A percentile compares a stretch with the other conserved stretches of the same genome.
phyloP scores from a whole-genome alignment of 352 stramenopile species.

The Peronosclerospora sorghi region DNA sequence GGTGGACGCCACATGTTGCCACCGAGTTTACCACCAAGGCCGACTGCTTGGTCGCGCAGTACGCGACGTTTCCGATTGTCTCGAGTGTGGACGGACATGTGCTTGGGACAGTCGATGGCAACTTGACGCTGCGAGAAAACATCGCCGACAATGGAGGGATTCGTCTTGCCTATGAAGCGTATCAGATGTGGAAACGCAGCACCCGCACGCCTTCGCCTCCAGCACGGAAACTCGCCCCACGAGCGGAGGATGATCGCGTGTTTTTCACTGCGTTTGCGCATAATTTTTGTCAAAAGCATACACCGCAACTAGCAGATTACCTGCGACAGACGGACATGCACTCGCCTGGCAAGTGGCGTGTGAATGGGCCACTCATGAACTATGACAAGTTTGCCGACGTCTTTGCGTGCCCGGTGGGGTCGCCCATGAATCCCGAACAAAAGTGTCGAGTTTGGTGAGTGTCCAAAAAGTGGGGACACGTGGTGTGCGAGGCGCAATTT shows the following conservation, averaged over 20 bases:
- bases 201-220: slow-evolving; percentile 2
- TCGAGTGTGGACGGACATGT: slow-evolving; percentile 23
- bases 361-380: slow-evolving; percentile 57
- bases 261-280: slow-evolving; percentile 67
- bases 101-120: slow-evolving; percentile 71
- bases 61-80: slow-evolving; percentile 42
- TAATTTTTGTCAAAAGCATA: slow-evolving; percentile 52
- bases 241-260: slow-evolving; percentile 30
- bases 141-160: slow-evolving; percentile 87
- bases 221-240: neutral
- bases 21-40: slow-evolving; percentile 38
- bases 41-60: slow-evolving; percentile 48
- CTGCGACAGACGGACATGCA: slow-evolving; percentile 43
- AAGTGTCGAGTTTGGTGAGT: slow-evolving; percentile 69
- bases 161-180: slow-evolving; percentile 72
- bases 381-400: slow-evolving; percentile 45
- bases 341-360: slow-evolving; percentile 50
- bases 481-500: too few species aligned
- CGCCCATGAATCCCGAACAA: slow-evolving; percentile 55
- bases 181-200: slow-evolving; percentile 44
- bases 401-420: slow-evolving; percentile 51
- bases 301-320: slow-evolving; percentile 31
- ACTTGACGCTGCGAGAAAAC: slow-evolving; percentile 88
- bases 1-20: slow-evolving; percentile 74
- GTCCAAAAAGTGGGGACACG: too few species aligned